phyloP scores from a whole-genome alignment of 169 alveolate genomes.

The Plasmodium adleri region DNA sequence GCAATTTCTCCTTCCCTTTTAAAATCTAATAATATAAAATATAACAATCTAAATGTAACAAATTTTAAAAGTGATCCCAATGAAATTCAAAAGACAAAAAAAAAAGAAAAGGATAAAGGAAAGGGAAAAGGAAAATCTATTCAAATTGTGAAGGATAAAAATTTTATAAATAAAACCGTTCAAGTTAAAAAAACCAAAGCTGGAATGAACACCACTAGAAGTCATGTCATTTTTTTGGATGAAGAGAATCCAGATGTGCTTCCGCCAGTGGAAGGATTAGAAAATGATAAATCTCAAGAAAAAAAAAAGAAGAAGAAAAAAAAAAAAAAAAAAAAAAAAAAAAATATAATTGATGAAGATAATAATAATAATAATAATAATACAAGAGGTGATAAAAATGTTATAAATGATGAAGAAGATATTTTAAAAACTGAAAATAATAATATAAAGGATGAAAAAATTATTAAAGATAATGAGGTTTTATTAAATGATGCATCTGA shows the following conservation, averaged over 20 bases:
- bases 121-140: constrained; percentile 8
- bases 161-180: constrained; percentile 37
- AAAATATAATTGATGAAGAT: background rate
- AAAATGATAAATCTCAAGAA: background rate
- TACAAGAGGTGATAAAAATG: background rate
- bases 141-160: constrained; percentile 22
- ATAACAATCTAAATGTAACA: background rate
- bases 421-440: background rate
- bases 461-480: no score
- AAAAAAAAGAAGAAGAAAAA: constrained; percentile 1
- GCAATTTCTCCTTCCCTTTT: constrained; percentile 86
- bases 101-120: background rate
- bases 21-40: constrained; percentile 4
- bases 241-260: constrained; percentile 6
- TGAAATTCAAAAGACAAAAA: background rate
- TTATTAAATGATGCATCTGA: background rate
- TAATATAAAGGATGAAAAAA: background rate
- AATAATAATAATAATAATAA: background rate
- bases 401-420: background rate
- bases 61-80: background rate
- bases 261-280: background rate
- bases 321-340: background rate
- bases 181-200: constrained; percentile 74
- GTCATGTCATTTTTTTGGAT: constrained; percentile 52
- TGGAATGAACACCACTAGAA: constrained; percentile 66